phyloP scores from a whole-genome alignment of 1,284 basidiomycete species.

The Irpex sp. region DNA sequence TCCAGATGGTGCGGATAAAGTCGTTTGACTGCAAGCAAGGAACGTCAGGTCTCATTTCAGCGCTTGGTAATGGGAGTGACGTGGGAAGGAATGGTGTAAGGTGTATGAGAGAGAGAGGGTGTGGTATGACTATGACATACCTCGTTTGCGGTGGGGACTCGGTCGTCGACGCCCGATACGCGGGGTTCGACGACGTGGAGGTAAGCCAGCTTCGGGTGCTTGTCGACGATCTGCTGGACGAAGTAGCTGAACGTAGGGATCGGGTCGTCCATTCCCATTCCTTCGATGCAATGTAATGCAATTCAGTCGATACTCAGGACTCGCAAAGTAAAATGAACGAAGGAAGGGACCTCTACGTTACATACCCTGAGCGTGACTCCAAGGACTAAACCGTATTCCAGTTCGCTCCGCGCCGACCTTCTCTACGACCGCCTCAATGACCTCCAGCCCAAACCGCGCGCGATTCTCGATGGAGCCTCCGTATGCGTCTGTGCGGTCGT shows the following conservation, averaged over 20 bases:
- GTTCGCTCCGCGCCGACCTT: slow-evolving; percentile 37
- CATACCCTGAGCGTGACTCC: slow-evolving; percentile 37
- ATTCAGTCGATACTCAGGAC: not conserved
- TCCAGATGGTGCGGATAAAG: slow-evolving; percentile 27
- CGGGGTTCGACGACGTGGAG: slow-evolving; percentile 45
- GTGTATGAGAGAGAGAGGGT: not conserved
- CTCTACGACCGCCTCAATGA: slow-evolving; percentile 41
- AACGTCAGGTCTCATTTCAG: not conserved
- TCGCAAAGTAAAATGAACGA: too few relatives aligned
- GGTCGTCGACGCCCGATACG: slow-evolving; percentile 19
- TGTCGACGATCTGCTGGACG: slow-evolving; percentile 30
- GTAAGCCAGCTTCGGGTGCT: slow-evolving; percentile 51
- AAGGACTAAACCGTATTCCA: slow-evolving; percentile 54
- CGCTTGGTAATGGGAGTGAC: too few relatives aligned
- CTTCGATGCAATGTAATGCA: slow-evolving; percentile 15
- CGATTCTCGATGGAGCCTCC: slow-evolving; percentile 57
- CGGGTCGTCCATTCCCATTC: slow-evolving; percentile 46
- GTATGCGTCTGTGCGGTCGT: slow-evolving; percentile 57
- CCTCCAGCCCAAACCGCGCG: slow-evolving; percentile 43
- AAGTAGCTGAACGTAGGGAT: slow-evolving; percentile 40
- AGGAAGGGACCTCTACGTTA: not conserved
- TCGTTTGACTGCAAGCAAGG: slow-evolving; percentile 22
- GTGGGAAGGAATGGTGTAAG: too few relatives aligned
- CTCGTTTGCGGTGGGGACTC: slow-evolving; percentile 14
- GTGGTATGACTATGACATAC: slow-evolving; percentile 1